These are phyloP conservation scores for Lichtheimia corymbifera DNA, from an alignment of 371 early-diverging fungal genomes.

Conservation along the genomic window DNA sequence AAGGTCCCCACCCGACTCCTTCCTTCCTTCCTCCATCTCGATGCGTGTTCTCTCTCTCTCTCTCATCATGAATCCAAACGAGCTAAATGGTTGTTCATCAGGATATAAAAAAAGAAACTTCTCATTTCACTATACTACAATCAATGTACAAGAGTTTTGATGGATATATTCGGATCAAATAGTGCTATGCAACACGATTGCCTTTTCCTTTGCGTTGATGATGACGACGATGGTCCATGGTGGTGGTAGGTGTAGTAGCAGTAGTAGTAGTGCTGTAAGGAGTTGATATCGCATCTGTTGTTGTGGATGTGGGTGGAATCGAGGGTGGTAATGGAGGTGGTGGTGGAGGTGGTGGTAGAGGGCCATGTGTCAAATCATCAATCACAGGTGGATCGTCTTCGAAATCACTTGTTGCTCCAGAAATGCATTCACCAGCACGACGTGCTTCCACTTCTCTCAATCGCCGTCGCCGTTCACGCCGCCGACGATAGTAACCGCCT, in stretches of 20 bases:
- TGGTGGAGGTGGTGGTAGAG: background rate
- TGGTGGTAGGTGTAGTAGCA: no score
- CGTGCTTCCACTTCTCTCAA: slow-evolving; percentile 27
- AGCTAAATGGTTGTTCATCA: no score
- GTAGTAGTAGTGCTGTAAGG: no score
- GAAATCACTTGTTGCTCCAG: slow-evolving; percentile 11
- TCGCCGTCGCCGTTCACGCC: slow-evolving; percentile 27
- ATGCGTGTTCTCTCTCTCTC: no score
- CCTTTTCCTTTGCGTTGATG: slow-evolving; percentile 1
- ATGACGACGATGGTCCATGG: no score
- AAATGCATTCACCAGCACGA: slow-evolving; percentile 16
- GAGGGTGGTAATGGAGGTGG: background rate
- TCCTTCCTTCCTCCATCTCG: no score
- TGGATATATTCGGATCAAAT: background rate
- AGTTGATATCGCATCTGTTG: background rate
- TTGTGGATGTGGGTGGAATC: background rate
- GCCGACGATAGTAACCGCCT: slow-evolving; percentile 34
- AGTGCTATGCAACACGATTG: background rate
- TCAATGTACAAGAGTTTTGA: no score
- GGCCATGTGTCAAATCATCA: slow-evolving; percentile 3
- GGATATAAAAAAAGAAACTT: no score
- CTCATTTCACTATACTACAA: no score
- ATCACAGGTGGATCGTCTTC: slow-evolving; percentile 11
- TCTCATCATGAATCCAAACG: no score
- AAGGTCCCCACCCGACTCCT: no score